Base-by-base conservation (phyloP, 1,139 yeast genomes). In the Candida smagusa region DNA sequence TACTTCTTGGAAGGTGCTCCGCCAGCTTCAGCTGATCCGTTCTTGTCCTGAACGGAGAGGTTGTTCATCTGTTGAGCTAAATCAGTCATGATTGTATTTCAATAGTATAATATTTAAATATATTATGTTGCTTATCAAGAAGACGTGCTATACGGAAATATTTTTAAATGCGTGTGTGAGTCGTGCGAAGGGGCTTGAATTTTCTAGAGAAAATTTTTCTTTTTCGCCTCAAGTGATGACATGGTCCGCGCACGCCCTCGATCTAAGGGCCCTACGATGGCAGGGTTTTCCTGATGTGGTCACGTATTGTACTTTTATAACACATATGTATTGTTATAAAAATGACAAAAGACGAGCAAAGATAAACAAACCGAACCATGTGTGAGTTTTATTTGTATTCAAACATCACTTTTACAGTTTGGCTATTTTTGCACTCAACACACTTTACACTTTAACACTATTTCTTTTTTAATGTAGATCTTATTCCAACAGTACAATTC, bases 51-150 rank as follows among this genome's bases (percentile, higher is more conserved):
- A 38, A 68, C 68, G 36, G 70, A 65, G 46, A 68, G 71, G 53
- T 68, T 63, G 61, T 58, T 63, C 72, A 68, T 64, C 53, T 68
- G 61, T 55, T 65, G 64, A 50, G 64, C 64, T 48, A 68, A 58
- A 52, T 68, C 73, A 54, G 72, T 51, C 74, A 68, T 68, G 43
- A 40, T 40, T 40, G 39, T 40, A 19, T 27, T 27, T 34, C 12
- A 27, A 29, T 37, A n/a, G 5, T 21, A n/a, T 33, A 36, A 34
- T 39, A 36, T 37, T 30, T 26, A 32, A 32, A 36, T 35, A 24
- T 28, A 25, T 30, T 27, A 34, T 31, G 22, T 30, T 30, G 32
- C 32, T 30, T 37, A 37, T 28, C 33, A 37, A 31, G 40, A 37
- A 37, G 35, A 36, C 25, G 27, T 24, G 12, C 25, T 30, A 27